Evolutionary conservation across 225 moss, liverwort and hornwort species (phyloP), one percentile per base, ranked within the genome.

Genomic region (Bryum argenteum): DNA sequence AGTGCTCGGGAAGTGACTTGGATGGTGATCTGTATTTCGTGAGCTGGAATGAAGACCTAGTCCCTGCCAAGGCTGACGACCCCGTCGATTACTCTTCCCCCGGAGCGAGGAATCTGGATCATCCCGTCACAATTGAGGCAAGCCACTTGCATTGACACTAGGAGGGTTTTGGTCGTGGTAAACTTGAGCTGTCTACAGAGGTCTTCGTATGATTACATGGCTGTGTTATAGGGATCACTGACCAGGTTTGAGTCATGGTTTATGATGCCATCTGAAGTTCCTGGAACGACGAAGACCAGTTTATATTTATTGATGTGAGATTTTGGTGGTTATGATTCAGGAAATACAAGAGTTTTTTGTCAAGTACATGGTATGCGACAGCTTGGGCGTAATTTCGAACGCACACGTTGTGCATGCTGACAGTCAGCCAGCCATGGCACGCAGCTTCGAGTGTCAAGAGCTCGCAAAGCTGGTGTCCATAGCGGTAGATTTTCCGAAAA

Each of bases 1-100:
- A 96, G 76, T 96, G 96, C 71, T 96, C 96, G 26, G 96, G 96
- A 16, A 96, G 96, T 78, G 93, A 96, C 72, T 66, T 96, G 79
- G 96, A 96, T 57, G 96, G 96, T 33, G 96, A 93, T 72, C 82
- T 91, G 3, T 96, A 96, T 74, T 91, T 93, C 37, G 91, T 93
- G 53, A 79, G 82, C 28, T 96, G 96, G 93, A 83, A 93, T 82
- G 63, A 75, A 37, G 77, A 86, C 10, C 81, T 98, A 16, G 74
- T 98, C 47, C 94, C 97, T 38, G 75, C 78, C 41, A 76, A 66
- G 13, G 79, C 76, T 40, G 94, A 92, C 55, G 72, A 79, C 14
- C 85, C 97, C 10, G 92, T 98, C 94, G 94, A 98, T 65, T 98
- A 98, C 63, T 70, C 82, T 55, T 72, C 97, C 11, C 79, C 91